Evolutionary conservation across 2,329 filamentous ascomycete genomes (phyloP).

Genomic region (Curvularia verruculosa): DNA sequence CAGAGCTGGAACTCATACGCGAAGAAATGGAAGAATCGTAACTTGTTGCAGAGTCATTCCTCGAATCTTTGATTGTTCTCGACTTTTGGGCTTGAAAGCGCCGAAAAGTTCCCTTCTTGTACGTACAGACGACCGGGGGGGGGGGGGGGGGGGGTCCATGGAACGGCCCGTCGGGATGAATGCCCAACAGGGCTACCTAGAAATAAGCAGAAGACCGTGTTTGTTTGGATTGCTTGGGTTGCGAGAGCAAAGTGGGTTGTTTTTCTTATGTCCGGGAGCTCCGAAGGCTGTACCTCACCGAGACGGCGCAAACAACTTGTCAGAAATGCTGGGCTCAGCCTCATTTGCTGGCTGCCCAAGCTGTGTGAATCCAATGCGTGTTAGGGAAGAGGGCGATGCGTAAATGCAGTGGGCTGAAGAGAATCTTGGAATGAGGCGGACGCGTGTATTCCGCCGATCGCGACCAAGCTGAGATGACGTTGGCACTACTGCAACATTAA

Average conservation of each 20-base stretch:
- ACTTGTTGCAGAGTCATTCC: not conserved
- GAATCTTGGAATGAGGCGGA: conserved; percentile 6
- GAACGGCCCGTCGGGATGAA: not conserved
- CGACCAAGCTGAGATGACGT: conserved; percentile 12
- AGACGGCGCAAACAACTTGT: not conserved
- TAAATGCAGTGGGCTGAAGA: conserved; percentile 6
- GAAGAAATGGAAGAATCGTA: conserved; percentile 15
- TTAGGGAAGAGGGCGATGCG: not conserved
- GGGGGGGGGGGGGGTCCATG: not conserved
- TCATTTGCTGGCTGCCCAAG: not conserved
- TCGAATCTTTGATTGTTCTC: not conserved
- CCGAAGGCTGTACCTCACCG: not conserved
- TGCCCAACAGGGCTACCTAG: not conserved
- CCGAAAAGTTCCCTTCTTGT: not conserved
- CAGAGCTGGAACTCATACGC: conserved; percentile 27
- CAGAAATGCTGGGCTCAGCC: not conserved
- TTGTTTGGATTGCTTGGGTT: not conserved
- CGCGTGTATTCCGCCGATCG: conserved; percentile 15
- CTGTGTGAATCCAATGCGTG: not conserved
- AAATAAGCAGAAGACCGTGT: not conserved
- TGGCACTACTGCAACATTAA: conserved; percentile 10
- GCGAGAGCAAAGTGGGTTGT: not conserved
- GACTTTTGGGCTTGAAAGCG: not conserved
- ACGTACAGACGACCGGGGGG: not conserved
- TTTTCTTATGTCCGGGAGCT: not conserved